These are phyloP conservation scores for Coemansia sp. DNA, from an alignment of 371 early-diverging fungal genomes.

Conservation along the genomic window DNA sequence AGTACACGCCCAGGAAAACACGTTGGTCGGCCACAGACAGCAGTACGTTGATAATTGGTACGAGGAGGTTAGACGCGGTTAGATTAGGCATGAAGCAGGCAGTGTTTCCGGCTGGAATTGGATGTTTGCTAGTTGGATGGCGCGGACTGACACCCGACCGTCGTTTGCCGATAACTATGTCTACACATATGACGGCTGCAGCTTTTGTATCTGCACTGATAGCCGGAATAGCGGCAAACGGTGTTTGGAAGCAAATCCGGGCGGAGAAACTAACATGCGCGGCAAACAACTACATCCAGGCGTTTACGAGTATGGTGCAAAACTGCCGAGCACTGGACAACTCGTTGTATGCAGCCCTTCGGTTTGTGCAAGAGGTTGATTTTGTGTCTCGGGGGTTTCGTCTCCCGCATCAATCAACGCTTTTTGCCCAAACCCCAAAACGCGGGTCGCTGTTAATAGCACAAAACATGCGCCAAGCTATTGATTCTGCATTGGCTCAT, in stretches of 20 bases:
- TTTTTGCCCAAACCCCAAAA: slow-evolving; percentile 1
- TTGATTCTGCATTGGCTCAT: background rate
- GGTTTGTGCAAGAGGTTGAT: slow-evolving; percentile 27
- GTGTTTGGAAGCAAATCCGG: background rate
- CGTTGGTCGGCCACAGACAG: background rate
- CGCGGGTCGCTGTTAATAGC: slow-evolving; percentile 19
- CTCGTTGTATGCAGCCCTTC: slow-evolving; percentile 21
- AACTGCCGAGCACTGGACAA: slow-evolving; percentile 23
- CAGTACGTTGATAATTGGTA: no score
- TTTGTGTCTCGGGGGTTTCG: slow-evolving; percentile 29
- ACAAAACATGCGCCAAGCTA: slow-evolving; percentile 13
- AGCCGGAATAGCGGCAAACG: background rate
- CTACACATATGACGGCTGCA: background rate
- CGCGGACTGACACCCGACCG: background rate
- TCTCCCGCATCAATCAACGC: background rate
- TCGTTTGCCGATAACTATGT: background rate
- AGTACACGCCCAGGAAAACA: slow-evolving; percentile 17
- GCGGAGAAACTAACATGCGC: background rate
- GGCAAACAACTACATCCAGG: background rate
- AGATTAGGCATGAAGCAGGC: background rate
- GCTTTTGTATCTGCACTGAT: background rate
- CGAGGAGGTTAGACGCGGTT: background rate
- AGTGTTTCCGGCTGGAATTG: background rate
- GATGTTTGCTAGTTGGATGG: background rate
- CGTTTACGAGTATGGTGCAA: background rate